Conservation (phyloP, 306 rosid genomes). For the Castanopsis chinensis region DNA sequence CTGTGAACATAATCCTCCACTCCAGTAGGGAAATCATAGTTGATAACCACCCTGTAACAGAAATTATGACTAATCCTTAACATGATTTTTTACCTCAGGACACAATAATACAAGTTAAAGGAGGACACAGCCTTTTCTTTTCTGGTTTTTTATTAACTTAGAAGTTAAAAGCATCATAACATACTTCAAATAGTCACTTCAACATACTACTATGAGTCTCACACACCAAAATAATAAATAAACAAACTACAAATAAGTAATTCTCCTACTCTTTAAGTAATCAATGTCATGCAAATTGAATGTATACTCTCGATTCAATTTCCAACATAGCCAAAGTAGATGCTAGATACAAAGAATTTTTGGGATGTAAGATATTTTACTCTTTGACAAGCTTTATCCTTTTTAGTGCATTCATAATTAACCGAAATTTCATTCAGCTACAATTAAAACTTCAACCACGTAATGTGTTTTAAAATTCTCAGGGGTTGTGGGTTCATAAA, state of each 20-base stretch:
- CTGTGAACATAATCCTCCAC: constrained; percentile 99
- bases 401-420: not conserved
- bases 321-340: not conserved
- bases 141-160: not conserved
- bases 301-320: not conserved
- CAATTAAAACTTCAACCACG: not conserved
- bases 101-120: not conserved
- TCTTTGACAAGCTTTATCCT: not conserved
- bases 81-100: not conserved
- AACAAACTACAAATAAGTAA: not conserved
- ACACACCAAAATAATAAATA: not conserved
- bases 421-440: not conserved
- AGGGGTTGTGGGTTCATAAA: no score
- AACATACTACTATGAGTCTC: not conserved
- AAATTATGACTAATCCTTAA: constrained; percentile 11
- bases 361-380: no score
- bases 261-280: not conserved
- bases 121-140: not conserved
- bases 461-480: not conserved
- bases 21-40: constrained; percentile 97
- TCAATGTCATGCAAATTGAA: not conserved
- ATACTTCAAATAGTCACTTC: not conserved
- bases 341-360: not conserved
- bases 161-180: not conserved
- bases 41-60: constrained; percentile 80